Evolutionary conservation across 768 basidiomycete genomes (phyloP), one percentile per base, ranked within the genome.

Genomic region (Phylloporus arenicola): DNA sequence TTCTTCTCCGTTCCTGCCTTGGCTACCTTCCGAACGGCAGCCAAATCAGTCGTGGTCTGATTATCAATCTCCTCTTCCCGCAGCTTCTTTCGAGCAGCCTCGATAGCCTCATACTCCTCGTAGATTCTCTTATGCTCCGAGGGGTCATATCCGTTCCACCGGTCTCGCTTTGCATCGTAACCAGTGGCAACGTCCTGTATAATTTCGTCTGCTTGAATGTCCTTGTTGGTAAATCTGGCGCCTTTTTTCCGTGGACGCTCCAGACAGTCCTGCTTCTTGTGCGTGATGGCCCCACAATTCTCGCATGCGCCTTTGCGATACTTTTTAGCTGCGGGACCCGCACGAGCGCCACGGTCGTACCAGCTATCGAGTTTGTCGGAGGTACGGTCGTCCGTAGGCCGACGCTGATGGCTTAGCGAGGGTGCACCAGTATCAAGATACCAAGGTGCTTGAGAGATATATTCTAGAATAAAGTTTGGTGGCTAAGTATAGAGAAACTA

Each of bases 381-480:
- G 9, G 79, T 67, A 48, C 74, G 70, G 55, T 83, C 82, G 27
- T 86, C 82, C 4, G 75, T 57, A 19, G 79, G 84, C 54, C 84
- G 82, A 59, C 95, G 85, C 67, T 99, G 96, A 75, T 97, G 95
- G 64, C 84, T 90, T 48, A 99, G 78, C 10, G 93, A 93, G 1
- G 96, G 93, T 30, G 81, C 85, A 41, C 92, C 96, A 5, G 88
- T 92, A 69, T 97, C 91, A 57, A 95, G 81, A 70, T 98, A 99
- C 96, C 96, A 99, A 50, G 96, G 96, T 8, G 92, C 95, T 69
- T 95, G 92, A 7, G 95, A 92, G 66, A 99, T 99, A 67, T 97
- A 99, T 72, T 97, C 92, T 93, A 57, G 14, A 42, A 27, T 48
- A 37, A 53, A 35, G 20, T 12, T 31, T 31, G 6, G 7, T 30